A percentile compares a stretch with the other conserved stretches of the same genome.
Conservation (phyloP, 495 filamentous ascomycete genomes). For the Chaetomium tenue region DNA sequence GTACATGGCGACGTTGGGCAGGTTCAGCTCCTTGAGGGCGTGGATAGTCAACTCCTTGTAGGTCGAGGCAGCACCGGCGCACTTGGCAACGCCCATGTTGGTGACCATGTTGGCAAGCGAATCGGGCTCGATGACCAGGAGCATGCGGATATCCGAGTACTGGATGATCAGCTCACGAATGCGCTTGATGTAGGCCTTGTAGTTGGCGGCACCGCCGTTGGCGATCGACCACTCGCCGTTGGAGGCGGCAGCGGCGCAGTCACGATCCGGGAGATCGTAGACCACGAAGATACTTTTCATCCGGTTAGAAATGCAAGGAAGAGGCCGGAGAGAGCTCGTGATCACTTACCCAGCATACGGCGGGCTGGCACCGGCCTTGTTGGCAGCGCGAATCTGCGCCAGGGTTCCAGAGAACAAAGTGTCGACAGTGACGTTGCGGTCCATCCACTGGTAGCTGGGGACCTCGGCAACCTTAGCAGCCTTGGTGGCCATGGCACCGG, state of each 20-base stretch:
- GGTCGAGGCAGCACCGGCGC: constrained; percentile 56
- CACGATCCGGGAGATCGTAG: constrained; percentile 74
- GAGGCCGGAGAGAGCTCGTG: too few species aligned
- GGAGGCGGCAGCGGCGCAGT: constrained; percentile 72
- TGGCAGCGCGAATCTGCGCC: constrained; percentile 54
- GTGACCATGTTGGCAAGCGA: constrained; percentile 79
- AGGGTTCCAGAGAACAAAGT: constrained; percentile 54
- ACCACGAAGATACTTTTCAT: constrained; percentile 52
- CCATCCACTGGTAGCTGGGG: constrained; percentile 72
- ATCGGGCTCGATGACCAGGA: constrained; percentile 69
- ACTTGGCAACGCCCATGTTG: constrained; percentile 65
- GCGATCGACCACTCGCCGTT: constrained; percentile 70
- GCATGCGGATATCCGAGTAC: constrained; percentile 54
- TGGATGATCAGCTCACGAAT: constrained; percentile 56
- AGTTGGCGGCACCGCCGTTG: constrained; percentile 55
- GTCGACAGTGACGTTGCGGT: constrained; percentile 57
- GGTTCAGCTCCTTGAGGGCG: constrained; percentile 65
- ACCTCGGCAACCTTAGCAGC: constrained; percentile 61
- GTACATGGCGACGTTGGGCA: constrained; percentile 80
- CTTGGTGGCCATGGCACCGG: constrained; percentile 40
- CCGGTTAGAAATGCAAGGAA: too few species aligned
- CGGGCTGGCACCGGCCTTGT: constrained; percentile 51
- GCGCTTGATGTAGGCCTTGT: constrained; percentile 71
- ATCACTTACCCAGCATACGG: constrained; percentile 29
- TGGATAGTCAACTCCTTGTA: constrained; percentile 71